phyloP scores from a whole-genome alignment of 2,329 filamentous ascomycete species.

The Cercospora berteroae region DNA sequence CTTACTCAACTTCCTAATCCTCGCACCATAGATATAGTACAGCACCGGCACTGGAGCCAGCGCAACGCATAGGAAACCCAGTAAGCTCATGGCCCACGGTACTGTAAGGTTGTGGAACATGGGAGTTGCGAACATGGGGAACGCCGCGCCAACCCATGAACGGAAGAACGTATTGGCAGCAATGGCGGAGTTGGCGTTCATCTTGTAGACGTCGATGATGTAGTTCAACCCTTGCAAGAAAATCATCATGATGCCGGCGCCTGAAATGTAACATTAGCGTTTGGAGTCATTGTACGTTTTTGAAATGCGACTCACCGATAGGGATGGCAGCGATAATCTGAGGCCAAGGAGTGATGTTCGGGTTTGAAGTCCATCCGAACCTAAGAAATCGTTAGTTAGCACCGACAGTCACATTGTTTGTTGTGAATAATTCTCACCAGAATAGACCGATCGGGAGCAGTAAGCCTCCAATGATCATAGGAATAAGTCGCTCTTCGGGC shows the following conservation, averaged over 20 bases:
- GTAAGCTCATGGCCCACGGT: slow-evolving; percentile 34
- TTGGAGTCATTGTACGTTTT: no score
- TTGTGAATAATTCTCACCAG: slow-evolving; percentile 30
- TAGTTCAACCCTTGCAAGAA: slow-evolving; percentile 38
- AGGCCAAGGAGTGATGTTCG: slow-evolving; percentile 42
- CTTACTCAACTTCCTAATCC: slow-evolving; percentile 26
- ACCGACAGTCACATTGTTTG: not conserved
- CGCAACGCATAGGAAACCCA: slow-evolving; percentile 36
- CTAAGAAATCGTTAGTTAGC: not conserved
- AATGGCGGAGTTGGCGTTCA: slow-evolving; percentile 40
- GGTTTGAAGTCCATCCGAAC: slow-evolving; percentile 45
- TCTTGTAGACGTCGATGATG: slow-evolving; percentile 51
- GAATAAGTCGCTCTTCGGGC: slow-evolving; percentile 47
- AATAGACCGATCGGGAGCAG: slow-evolving; percentile 47
- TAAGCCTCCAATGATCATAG: slow-evolving; percentile 46
- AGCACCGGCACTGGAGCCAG: slow-evolving; percentile 31
- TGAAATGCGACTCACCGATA: slow-evolving; percentile 33
- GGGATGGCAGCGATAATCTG: slow-evolving; percentile 42
- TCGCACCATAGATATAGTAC: slow-evolving; percentile 31
- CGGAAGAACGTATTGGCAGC: slow-evolving; percentile 37
- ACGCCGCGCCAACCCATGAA: slow-evolving; percentile 36
- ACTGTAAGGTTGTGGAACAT: slow-evolving; percentile 39
- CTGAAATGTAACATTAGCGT: not conserved
- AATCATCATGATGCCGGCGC: slow-evolving; percentile 40
- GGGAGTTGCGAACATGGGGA: slow-evolving; percentile 37